Percentiles rank a stretch among this genome's conserved stretches.
Conservation (phyloP, 2,329 filamentous ascomycete species). For the Alternaria solani region DNA sequence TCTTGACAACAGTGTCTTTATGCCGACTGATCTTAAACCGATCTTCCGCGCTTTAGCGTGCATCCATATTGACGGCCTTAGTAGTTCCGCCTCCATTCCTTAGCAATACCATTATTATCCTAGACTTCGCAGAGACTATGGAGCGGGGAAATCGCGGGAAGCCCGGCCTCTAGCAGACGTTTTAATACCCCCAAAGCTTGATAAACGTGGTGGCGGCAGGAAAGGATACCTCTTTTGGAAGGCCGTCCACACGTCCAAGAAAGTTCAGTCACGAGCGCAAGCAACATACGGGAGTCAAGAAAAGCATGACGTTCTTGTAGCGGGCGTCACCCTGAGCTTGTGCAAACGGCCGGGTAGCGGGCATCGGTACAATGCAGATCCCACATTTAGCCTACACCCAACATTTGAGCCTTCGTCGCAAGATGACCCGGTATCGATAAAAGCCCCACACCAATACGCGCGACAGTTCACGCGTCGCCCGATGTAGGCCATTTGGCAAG, state of each 20-base stretch:
- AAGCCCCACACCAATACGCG: slow-evolving; percentile 13
- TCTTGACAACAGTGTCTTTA: not conserved
- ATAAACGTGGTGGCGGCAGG: not conserved
- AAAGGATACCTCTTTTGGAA: slow-evolving; percentile 10
- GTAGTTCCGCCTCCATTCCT: not conserved
- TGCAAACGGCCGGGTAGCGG: slow-evolving; percentile 21
- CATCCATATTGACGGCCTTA: not conserved
- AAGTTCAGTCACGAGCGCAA: not conserved
- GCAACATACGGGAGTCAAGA: not conserved
- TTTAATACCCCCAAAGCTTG: not conserved
- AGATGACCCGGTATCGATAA: slow-evolving; percentile 35
- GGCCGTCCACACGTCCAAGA: not conserved
- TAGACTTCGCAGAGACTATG: not conserved
- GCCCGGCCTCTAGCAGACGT: not conserved
- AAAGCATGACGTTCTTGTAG: not conserved
- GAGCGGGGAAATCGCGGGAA: not conserved
- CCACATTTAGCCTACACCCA: slow-evolving; percentile 22
- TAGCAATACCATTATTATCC: not conserved
- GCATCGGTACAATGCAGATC: slow-evolving; percentile 40
- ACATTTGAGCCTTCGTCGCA: slow-evolving; percentile 11
- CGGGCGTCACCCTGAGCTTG: slow-evolving; percentile 12
- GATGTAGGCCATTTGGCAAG: not conserved
- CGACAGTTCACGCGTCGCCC: slow-evolving; percentile 7
- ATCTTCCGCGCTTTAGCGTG: not conserved
- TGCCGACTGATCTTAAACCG: not conserved